These are phyloP conservation scores for Globisporangium takayamanum DNA, from an alignment of 352 stramenopile genomes.

Conservation along the genomic window DNA sequence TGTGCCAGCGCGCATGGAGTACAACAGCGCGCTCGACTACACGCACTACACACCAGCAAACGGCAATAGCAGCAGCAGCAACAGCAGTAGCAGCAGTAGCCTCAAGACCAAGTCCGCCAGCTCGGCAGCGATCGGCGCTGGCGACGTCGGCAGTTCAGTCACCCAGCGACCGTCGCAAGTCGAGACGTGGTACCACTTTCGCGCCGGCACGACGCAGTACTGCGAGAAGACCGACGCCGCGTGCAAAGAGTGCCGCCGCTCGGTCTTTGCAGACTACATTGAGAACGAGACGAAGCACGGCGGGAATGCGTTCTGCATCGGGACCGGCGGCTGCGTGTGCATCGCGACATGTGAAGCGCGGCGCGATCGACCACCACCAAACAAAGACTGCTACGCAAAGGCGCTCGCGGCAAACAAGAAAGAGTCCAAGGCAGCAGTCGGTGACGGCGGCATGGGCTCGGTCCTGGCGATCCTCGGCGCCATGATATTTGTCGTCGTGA, in stretches of 20 bases:
- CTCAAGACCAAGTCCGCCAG: neutral
- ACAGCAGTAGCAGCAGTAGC: neutral
- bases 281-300: slow-evolving; percentile 2
- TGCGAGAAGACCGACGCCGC: slow-evolving; percentile 6
- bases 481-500: slow-evolving; percentile 39
- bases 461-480: slow-evolving; percentile 25
- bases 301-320: slow-evolving; percentile 9
- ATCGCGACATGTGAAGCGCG: slow-evolving; percentile 13
- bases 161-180: neutral
- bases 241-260: slow-evolving; percentile 9
- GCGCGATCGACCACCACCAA: slow-evolving; percentile 1
- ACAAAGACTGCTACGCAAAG: slow-evolving; percentile 15
- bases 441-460: neutral
- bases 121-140: neutral
- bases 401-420: slow-evolving; percentile 12
- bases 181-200: slow-evolving; percentile 8
- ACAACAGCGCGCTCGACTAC: slow-evolving; percentile 11
- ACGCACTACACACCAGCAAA: slow-evolving; percentile 5
- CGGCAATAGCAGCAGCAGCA: neutral
- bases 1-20: slow-evolving; percentile 1
- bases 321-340: slow-evolving; percentile 15
- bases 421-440: neutral
- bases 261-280: slow-evolving; percentile 17
- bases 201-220: slow-evolving; percentile 7
- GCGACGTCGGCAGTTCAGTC: neutral